Evolutionary conservation across 805 yeast genomes (phyloP).

Genomic region (Ascoidea tarda): DNA sequence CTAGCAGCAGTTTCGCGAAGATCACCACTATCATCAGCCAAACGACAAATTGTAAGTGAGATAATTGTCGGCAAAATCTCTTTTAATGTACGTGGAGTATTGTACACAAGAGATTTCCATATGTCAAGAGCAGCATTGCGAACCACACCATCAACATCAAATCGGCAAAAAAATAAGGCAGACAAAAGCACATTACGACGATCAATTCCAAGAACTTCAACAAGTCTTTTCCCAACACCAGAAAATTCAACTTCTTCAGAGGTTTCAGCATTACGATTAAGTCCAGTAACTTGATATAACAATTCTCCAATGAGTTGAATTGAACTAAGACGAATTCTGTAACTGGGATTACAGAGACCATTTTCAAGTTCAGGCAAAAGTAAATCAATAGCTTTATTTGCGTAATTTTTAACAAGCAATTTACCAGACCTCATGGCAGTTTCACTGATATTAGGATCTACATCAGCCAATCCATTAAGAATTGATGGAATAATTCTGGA

Average conservation of each 20-base stretch:
- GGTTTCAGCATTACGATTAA: slow-evolving; percentile 20
- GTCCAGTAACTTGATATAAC: slow-evolving; percentile 87
- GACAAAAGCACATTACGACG: slow-evolving; percentile 82
- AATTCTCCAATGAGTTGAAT: slow-evolving; percentile 93
- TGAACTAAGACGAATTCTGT: slow-evolving; percentile 84
- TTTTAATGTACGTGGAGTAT: slow-evolving; percentile 88
- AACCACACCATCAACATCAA: slow-evolving; percentile 78
- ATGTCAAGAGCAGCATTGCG: slow-evolving; percentile 84
- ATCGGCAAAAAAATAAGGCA: slow-evolving; percentile 83
- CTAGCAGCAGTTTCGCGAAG: slow-evolving; percentile 85
- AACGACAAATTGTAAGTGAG: slow-evolving; percentile 60
- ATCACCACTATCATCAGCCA: slow-evolving; percentile 69
- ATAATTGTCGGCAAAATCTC: slow-evolving; percentile 82
- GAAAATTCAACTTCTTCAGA: slow-evolving; percentile 15
- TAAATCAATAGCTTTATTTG: slow-evolving; percentile 83
- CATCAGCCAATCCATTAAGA: slow-evolving; percentile 81
- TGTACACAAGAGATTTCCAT: slow-evolving; percentile 93
- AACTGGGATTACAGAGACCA: slow-evolving; percentile 71
- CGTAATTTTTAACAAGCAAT: slow-evolving; percentile 79
- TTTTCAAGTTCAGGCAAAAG: slow-evolving; percentile 85
- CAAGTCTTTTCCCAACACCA: slow-evolving; percentile 47
- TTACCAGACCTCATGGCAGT: slow-evolving; percentile 88
- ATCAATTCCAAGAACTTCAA: slow-evolving; percentile 72
- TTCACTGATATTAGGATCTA: slow-evolving; percentile 75
- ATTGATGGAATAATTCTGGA: slow-evolving; percentile 82